Evolutionary conservation across 2,329 filamentous ascomycete genomes (phyloP).

Genomic region (Colletotrichum falcatum): DNA sequence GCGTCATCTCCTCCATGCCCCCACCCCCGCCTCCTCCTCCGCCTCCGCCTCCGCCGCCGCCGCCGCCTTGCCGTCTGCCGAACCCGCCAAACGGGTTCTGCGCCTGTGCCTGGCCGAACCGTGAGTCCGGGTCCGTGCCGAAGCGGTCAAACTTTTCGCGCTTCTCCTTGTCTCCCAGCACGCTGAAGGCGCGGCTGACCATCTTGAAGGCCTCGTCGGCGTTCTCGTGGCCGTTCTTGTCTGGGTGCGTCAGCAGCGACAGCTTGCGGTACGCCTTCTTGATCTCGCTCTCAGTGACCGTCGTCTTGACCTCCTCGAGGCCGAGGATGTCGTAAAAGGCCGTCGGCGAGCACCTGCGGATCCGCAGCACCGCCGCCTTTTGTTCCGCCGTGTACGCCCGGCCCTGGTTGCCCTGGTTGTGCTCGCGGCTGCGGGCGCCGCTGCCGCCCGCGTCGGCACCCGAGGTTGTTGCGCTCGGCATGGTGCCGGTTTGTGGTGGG

Average conservation of each 20-base stretch:
- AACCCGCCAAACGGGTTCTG: conserved; percentile 76
- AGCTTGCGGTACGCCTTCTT: conserved; percentile 98
- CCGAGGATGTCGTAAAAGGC: conserved; percentile 96
- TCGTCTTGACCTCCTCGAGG: conserved; percentile 71
- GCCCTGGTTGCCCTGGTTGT: conserved; percentile 81
- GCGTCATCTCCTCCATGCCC: conserved; percentile 93
- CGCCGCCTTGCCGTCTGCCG: conserved; percentile 57
- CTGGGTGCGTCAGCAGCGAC: conserved; percentile 93
- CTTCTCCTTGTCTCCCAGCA: conserved; percentile 94
- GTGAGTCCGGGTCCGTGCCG: conserved; percentile 91
- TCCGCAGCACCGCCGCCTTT: conserved; percentile 89
- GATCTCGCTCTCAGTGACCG: conserved; percentile 84
- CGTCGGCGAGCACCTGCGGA: conserved; percentile 84
- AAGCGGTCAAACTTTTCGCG: conserved; percentile 87
- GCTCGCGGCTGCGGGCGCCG: conserved; percentile 67
- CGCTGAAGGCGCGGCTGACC: conserved; percentile 92
- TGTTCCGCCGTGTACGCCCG: conserved; percentile 90
- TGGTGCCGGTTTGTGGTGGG: conserved; percentile 40
- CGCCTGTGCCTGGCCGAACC: conserved; percentile 76
- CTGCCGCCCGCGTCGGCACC: conserved; percentile 62
- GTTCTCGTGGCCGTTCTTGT: conserved; percentile 97
- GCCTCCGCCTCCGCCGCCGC: conserved; percentile 52
- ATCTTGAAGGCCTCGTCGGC: conserved; percentile 99
- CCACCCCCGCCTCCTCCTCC: conserved; percentile 69
- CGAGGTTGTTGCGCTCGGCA: conserved; percentile 65